Evolutionary conservation across 2,329 filamentous ascomycete genomes (phyloP), one percentile per base, ranked within the genome.

Genomic region (Golovinomyces cichoracearum): DNA sequence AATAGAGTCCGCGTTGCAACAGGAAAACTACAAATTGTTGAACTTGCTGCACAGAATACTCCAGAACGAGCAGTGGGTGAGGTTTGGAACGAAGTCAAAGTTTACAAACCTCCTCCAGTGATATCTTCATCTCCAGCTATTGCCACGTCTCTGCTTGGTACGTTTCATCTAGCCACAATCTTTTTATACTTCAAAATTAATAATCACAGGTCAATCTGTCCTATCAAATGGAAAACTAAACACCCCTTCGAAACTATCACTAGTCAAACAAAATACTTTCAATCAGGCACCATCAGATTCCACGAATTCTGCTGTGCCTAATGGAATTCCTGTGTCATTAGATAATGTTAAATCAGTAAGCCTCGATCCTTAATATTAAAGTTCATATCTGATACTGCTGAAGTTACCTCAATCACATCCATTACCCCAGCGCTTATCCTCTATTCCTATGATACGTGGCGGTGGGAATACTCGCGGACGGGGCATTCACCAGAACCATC

Each of bases 31-130:
- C 72, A 73, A 1, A 74, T 90, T 1, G 81, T 95, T 3, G 73
- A 85, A 58, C 81, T 76, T 44, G 86, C 88, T 12, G 84, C 80
- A 0, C 71, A 70, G n/a, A 80, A 93, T 45, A 94, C 86, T 0
- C 88, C 88, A 0, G 71, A 88, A 57, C 78, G 76, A 60, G 75
- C 85, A 0, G 84, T 95, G 3, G 73, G 68, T 9, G 85, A 94
- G 62, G 86, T 94, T 0, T 94, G 83, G 82, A 76, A 80, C 53
- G 66, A 82, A 48, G 85, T 80, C 0, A 86, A 88, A 63, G 68
- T 65, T 48, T 72, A 75, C 10, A 80, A 74, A n/a, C 50, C 55
- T 29, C 44, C 56, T 38, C 21, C 29, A 22, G 31, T 17, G 19
- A 12, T 26, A 12, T 48, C 52, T 40, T 50, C 52, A 25, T 44